A percentile compares a stretch with the other conserved stretches of the same genome.
Conservation (phyloP, 768 basidiomycete genomes). For the Pleurotus giganteus region DNA sequence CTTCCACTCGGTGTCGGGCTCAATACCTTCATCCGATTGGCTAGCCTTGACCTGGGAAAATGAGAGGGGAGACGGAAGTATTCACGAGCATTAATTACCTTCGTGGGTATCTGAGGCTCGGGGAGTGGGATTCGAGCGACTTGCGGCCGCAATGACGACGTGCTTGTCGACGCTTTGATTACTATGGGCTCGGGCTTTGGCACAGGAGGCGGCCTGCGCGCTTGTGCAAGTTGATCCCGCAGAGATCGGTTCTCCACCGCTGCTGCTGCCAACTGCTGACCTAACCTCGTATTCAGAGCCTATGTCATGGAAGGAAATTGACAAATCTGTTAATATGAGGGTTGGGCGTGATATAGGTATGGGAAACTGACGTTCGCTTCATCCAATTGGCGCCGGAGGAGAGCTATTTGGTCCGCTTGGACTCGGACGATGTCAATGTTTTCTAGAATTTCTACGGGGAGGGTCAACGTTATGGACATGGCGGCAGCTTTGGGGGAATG, state of each 20-base stretch:
- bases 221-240: background rate
- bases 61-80: background rate
- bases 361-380: conserved; percentile 2
- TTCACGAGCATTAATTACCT: background rate
- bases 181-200: background rate
- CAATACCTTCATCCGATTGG: conserved; percentile 2
- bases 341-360: background rate
- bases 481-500: conserved; percentile 2
- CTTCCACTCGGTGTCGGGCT: conserved; percentile 7
- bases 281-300: conserved; percentile 7
- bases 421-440: conserved; percentile 6
- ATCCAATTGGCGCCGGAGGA: conserved; percentile 4
- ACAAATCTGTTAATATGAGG: background rate
- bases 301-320: background rate
- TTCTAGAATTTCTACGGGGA: conserved; percentile 11
- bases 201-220: background rate
- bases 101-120: background rate
- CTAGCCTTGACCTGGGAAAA: background rate
- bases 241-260: conserved; percentile 5
- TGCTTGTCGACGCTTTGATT: background rate
- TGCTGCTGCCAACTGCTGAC: conserved; percentile 4
- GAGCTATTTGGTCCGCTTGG: conserved; percentile 4
- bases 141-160: conserved; percentile 1
- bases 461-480: conserved; percentile 11
- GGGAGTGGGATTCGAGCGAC: background rate